Base-by-base conservation (phyloP, 1,139 yeast genomes). In the Entelexis sorbosivorans region DNA sequence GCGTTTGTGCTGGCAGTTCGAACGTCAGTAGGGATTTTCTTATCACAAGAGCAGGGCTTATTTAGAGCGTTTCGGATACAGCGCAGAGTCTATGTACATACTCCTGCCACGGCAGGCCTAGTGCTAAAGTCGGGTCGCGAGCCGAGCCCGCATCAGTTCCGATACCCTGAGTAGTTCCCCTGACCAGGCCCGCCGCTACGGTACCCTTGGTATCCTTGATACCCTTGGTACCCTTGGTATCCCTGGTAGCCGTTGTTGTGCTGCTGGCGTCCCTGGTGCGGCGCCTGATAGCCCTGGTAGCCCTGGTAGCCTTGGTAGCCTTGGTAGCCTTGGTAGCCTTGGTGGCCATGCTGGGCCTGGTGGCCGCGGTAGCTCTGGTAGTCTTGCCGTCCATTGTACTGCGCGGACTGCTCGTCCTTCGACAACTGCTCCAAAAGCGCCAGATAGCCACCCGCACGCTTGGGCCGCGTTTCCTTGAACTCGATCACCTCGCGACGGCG, bases 271-370 rank as follows among this genome's bases (percentile, higher is more conserved):
- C 31, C 31, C 10, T 52, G 52, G 38, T 59, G 48, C 38, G 56
- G 48, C 38, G 56, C 54, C 2, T 50, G 46, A 22, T 38, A 20
- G 11, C 53, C 52, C 10, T 54, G 50, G 24, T 38, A 38, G 13
- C 58, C 56, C 19, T 54, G 51, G 32, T 47, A 33, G 13, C 53
- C 52, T 31, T 52, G 42, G 29, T 26, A 22, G n/a, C 34, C 24
- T 16, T 40, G 45, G 29, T 42, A 32, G 11, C 19, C 36, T 9
- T 32, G 60, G 24, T 53, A 43, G 7, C 60, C 56, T 19, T 53
- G 50, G 40, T 55, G 50, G 45, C 53, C 48, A 13, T 57, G 59
- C n/a, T 51, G 32, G 4, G 53, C 45, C 20, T 52, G 52, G 38
- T 54, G 49, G 48, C 50, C 51, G n/a, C 51, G 52, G 35, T 43